Base-by-base conservation (phyloP, 371 early-diverging fungal species). In the Mucor lusitanicus region DNA sequence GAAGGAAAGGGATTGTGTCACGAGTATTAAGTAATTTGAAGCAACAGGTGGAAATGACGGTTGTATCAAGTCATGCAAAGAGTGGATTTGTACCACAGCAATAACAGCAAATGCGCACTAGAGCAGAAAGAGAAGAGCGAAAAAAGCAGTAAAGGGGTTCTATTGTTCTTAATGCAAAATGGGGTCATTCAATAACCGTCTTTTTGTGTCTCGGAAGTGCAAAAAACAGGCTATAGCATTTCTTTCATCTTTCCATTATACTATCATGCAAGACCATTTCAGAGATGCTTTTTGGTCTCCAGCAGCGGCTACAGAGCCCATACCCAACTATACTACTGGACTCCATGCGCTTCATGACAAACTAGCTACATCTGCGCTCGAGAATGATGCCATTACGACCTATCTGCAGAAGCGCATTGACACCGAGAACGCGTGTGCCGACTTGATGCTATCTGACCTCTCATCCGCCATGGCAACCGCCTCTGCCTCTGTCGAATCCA, bases 281-380 rank as follows among this genome's bases (percentile, higher is more conserved):
- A 39, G 33, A 2, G 17, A 42, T 25, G 40, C 69, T 5, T 69
- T 69, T 17, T 69, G 69, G 69, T 32, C 59, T n/a, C 55, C 69
- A 5, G 32, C 19, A 30, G 32, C 40, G 13, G 40, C 55, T 9
- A 40, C 27, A 1, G 64, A 64, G 1, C 30, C 42, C 0, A 40
- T 65, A 23, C 65, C 61, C 11, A 56, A 61, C 30, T 70, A 70
- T n/a, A 35, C 19, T 4, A 27, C 7, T 12, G 65, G 70, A 0
- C 33, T 70, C 1, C 21, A 19, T 9, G 57, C n/a, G 6, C 42
- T 70, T 3, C 57, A 61, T 28, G 39, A 55, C 25, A 61, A 44
- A 33, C 35, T 70, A 8, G 8, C 21, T 0, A 15, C 44, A 25
- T 61, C 65, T 6, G 58, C 61, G 0, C 11, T 32, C 15, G 70